Evolutionary conservation across 1,139 yeast genomes (phyloP).

Genomic region (Debaryomyces fabryi): DNA sequence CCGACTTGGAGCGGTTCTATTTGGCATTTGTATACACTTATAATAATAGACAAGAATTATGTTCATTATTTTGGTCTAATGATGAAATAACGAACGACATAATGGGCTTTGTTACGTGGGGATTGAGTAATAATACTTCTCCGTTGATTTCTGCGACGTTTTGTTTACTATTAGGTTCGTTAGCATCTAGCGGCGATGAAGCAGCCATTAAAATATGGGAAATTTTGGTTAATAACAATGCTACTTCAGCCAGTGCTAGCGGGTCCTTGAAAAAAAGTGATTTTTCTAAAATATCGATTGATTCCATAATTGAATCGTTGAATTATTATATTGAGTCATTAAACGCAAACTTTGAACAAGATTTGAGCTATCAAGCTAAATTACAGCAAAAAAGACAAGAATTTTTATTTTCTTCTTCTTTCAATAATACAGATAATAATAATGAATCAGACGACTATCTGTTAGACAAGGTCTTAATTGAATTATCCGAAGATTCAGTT

Average conservation of each 20-base stretch:
- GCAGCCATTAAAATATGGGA: slow-evolving; percentile 50
- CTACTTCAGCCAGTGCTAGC: slow-evolving; percentile 15
- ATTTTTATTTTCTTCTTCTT: slow-evolving; percentile 28
- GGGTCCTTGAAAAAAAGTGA: slow-evolving; percentile 36
- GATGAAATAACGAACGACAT: slow-evolving; percentile 45
- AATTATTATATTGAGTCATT: slow-evolving; percentile 58
- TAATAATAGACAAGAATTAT: slow-evolving; percentile 58
- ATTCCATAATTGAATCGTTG: slow-evolving; percentile 57
- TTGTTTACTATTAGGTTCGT: slow-evolving; percentile 74
- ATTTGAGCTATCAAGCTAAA: slow-evolving; percentile 34
- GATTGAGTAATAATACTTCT: slow-evolving; percentile 75
- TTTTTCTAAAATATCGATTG: slow-evolving; percentile 57
- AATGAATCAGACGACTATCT: slow-evolving; percentile 20
- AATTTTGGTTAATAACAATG: slow-evolving; percentile 35
- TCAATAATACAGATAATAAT: slow-evolving; percentile 16
- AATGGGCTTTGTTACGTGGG: slow-evolving; percentile 87
- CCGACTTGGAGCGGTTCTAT: slow-evolving; percentile 88
- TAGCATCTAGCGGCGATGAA: slow-evolving; percentile 62
- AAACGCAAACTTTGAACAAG: slow-evolving; percentile 43
- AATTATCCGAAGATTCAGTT: slow-evolving; percentile 80
- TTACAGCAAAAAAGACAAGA: slow-evolving; percentile 43
- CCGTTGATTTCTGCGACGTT: slow-evolving; percentile 84
- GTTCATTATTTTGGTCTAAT: slow-evolving; percentile 72
- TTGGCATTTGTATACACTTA: slow-evolving; percentile 75
- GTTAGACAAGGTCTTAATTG: slow-evolving; percentile 38